These are phyloP conservation scores for Phytophthora tubulina DNA, from an alignment of 352 stramenopile species.

Conservation along the genomic window DNA sequence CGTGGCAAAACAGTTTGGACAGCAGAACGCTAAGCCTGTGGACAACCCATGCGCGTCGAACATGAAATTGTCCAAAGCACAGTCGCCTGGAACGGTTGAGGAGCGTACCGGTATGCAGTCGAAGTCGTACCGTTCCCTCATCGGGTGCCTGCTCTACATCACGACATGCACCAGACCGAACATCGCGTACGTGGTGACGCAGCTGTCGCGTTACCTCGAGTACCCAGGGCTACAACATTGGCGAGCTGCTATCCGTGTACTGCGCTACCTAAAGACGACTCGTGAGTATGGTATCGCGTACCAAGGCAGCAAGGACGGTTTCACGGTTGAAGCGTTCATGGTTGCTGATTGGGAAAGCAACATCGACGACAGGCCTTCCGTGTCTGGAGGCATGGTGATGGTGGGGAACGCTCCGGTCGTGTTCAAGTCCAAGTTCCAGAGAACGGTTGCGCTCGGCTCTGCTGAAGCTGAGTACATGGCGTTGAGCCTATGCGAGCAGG, in stretches of 20 bases:
- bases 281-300: slow-evolving; percentile 8
- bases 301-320: not conserved
- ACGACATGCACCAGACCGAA: slow-evolving; percentile 13
- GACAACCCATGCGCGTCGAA: slow-evolving; percentile 10
- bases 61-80: slow-evolving; percentile 14
- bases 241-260: slow-evolving; percentile 6
- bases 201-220: slow-evolving; percentile 8
- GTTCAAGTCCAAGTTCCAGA: slow-evolving; percentile 22
- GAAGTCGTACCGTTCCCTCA: slow-evolving; percentile 18
- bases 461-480: slow-evolving; percentile 31
- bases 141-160: slow-evolving; percentile 27
- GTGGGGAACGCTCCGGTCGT: slow-evolving; percentile 20
- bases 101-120: slow-evolving; percentile 4
- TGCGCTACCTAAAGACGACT: slow-evolving; percentile 12
- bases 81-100: slow-evolving; percentile 13
- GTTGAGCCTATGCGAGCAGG: slow-evolving; percentile 14
- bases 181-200: slow-evolving; percentile 17
- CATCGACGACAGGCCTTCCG: slow-evolving; percentile 20
- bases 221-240: slow-evolving; percentile 13
- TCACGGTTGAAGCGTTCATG: slow-evolving; percentile 16
- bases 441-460: slow-evolving; percentile 26
- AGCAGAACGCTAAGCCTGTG: slow-evolving; percentile 14
- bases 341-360: slow-evolving; percentile 22
- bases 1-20: slow-evolving; percentile 14
- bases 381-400: slow-evolving; percentile 26